A percentile compares a stretch with the other conserved stretches of the same genome.
Evolutionary conservation across 805 yeast genomes (phyloP).

Genomic region (Candida michaelii): DNA sequence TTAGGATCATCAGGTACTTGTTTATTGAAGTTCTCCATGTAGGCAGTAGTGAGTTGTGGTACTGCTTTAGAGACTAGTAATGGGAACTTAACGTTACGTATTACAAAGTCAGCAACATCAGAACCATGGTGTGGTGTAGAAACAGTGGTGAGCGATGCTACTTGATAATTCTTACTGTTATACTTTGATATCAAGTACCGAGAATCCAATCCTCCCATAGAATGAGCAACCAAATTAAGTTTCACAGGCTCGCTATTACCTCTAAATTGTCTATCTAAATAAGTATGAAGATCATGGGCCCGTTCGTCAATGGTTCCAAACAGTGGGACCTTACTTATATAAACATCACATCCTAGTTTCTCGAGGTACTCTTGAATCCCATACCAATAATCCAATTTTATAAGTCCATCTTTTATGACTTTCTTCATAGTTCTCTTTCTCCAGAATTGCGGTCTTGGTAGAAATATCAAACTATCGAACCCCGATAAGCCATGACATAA

Average conservation of each 20-base stretch:
- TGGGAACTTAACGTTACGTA: constrained; percentile 27
- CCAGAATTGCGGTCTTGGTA: constrained; percentile 18
- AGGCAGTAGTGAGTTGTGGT: constrained; percentile 62
- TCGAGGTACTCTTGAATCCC: constrained; percentile 69
- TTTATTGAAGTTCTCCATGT: constrained; percentile 55
- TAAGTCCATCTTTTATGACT: constrained; percentile 23
- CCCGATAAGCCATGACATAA: constrained; percentile 89
- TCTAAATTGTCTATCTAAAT: constrained; percentile 37
- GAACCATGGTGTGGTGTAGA: constrained; percentile 91
- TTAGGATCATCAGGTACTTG: constrained; percentile 52
- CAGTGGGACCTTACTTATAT: constrained; percentile 79
- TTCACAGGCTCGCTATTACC: constrained; percentile 33
- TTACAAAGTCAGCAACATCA: constrained; percentile 71
- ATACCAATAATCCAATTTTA: constrained; percentile 71
- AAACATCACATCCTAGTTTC: constrained; percentile 62
- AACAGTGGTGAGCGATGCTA: constrained; percentile 77
- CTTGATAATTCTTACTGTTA: constrained; percentile 48
- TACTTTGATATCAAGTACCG: constrained; percentile 64
- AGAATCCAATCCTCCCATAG: constrained; percentile 93
- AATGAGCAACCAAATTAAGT: constrained; percentile 79
- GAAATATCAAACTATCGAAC: constrained; percentile 50
- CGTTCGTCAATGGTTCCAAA: constrained; percentile 73
- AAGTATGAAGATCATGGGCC: constrained; percentile 55
- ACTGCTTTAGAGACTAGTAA: constrained; percentile 38
- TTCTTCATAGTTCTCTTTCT: constrained; percentile 10